Evolutionary conservation across 495 filamentous ascomycete genomes (phyloP).

Genomic region (Trichoderma parareesei): DNA sequence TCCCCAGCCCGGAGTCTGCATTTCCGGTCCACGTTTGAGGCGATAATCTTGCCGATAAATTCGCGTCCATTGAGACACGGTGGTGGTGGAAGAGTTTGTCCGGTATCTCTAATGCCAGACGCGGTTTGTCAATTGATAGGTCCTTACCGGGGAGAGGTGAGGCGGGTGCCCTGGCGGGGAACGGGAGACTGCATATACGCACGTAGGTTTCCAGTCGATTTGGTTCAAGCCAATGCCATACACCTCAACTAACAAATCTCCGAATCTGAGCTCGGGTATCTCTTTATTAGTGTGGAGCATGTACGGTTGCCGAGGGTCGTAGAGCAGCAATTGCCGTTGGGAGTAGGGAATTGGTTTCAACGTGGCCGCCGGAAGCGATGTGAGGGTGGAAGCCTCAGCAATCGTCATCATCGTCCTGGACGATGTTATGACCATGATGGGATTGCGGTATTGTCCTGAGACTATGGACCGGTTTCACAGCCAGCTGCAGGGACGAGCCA

Average conservation of each 20-base stretch:
- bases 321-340: constrained; percentile 4
- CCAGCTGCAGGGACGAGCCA: neutral
- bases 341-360: neutral
- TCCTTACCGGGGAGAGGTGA: neutral
- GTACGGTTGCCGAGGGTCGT: neutral
- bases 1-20: constrained; percentile 10
- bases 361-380: neutral
- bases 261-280: constrained; percentile 20
- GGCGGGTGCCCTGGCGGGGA: neutral
- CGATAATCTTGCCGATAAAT: constrained; percentile 46
- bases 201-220: constrained; percentile 69
- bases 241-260: constrained; percentile 50
- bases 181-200: constrained; percentile 18
- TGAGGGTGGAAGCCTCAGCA: neutral
- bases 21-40: constrained; percentile 6
- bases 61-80: constrained; percentile 57
- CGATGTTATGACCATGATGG: neutral
- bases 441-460: neutral
- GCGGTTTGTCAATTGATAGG: neutral
- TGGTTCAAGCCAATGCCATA: constrained; percentile 59
- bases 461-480: neutral
- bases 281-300: neutral
- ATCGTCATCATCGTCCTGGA: neutral
- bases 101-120: constrained; percentile 23
- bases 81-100: constrained; percentile 48